A percentile compares a stretch with the other conserved stretches of the same genome.
phyloP scores from a whole-genome alignment of 2,329 filamentous ascomycete genomes.

The Elsinoe batatas region DNA sequence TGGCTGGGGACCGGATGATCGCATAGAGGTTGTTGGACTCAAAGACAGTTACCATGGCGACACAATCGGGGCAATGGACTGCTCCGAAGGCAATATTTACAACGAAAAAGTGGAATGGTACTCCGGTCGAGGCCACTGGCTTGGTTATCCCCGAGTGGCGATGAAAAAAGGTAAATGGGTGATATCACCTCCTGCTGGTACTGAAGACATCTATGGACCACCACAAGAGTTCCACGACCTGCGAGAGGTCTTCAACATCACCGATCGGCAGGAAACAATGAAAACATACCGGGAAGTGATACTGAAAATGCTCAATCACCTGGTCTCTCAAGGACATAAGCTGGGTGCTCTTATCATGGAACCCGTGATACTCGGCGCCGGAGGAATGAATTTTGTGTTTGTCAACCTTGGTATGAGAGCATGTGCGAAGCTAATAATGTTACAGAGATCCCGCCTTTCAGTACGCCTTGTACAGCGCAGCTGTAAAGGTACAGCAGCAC shows the following conservation, averaged over 20 bases:
- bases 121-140: slow-evolving; percentile 65
- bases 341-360: slow-evolving; percentile 75
- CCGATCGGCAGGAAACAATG: slow-evolving; percentile 32
- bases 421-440: slow-evolving; percentile 11
- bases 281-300: slow-evolving; percentile 54
- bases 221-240: slow-evolving; percentile 40
- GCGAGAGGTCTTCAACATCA: slow-evolving; percentile 52
- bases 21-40: slow-evolving; percentile 60
- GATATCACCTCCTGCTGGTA: slow-evolving; percentile 45
- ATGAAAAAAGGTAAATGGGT: slow-evolving; percentile 58
- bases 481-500: slow-evolving; percentile 25
- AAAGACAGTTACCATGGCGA: slow-evolving; percentile 80
- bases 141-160: slow-evolving; percentile 65
- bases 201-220: slow-evolving; percentile 39
- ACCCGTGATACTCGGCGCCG: slow-evolving; percentile 69
- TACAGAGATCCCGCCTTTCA: slow-evolving; percentile 74
- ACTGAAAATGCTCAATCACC: slow-evolving; percentile 39
- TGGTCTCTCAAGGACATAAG: slow-evolving; percentile 50
- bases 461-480: slow-evolving; percentile 54
- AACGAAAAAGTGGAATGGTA: slow-evolving; percentile 87
- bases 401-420: slow-evolving; percentile 23
- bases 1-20: slow-evolving; percentile 48
- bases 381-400: slow-evolving; percentile 72
- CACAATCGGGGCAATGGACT: slow-evolving; percentile 83
- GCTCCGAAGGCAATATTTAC: slow-evolving; percentile 63